Conservation (phyloP, 208 protist species). For the Trypanosoma theileri region DNA sequence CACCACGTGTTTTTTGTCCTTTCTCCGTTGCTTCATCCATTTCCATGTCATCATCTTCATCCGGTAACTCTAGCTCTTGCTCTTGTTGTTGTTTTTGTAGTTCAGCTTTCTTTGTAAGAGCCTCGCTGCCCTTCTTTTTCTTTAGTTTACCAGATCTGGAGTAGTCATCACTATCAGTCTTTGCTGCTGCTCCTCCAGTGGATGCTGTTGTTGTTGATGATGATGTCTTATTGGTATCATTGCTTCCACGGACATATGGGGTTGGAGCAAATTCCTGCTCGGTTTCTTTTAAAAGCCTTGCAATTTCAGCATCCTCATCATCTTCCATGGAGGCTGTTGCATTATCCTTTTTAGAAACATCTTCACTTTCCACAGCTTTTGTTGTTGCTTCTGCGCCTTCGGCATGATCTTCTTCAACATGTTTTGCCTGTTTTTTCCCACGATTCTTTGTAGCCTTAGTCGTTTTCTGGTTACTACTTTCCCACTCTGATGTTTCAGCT, state of each 20-base stretch:
- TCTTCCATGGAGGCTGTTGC: not conserved
- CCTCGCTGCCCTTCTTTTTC: conserved; percentile 31
- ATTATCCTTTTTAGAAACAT: conserved; percentile 3
- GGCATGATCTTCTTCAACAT: conserved; percentile 19
- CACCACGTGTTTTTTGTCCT: not conserved
- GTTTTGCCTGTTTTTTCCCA: conserved; percentile 23
- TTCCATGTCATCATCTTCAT: no score
- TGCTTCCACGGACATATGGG: conserved; percentile 24
- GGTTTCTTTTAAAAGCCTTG: conserved; percentile 30
- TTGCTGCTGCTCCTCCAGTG: conserved; percentile 6
- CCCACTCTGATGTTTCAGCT: not conserved
- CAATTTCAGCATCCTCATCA: conserved; percentile 31
- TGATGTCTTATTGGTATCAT: not conserved
- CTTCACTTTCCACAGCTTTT: not conserved
- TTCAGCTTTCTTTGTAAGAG: conserved; percentile 10
- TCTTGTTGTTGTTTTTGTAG: conserved; percentile 8
- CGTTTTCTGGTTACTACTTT: not conserved
- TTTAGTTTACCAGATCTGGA: conserved; percentile 4
- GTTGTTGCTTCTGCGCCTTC: not conserved
- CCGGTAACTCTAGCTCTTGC: no score
- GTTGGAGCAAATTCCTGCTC: conserved; percentile 38
- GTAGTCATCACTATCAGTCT: conserved; percentile 6
- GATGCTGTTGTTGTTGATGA: conserved; percentile 7
- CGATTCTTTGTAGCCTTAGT: conserved; percentile 8
- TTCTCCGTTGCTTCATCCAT: no score